Evolutionary conservation across 2,329 filamentous ascomycete species (phyloP).

Genomic region (Hymenotorrendiella dingleyae): DNA sequence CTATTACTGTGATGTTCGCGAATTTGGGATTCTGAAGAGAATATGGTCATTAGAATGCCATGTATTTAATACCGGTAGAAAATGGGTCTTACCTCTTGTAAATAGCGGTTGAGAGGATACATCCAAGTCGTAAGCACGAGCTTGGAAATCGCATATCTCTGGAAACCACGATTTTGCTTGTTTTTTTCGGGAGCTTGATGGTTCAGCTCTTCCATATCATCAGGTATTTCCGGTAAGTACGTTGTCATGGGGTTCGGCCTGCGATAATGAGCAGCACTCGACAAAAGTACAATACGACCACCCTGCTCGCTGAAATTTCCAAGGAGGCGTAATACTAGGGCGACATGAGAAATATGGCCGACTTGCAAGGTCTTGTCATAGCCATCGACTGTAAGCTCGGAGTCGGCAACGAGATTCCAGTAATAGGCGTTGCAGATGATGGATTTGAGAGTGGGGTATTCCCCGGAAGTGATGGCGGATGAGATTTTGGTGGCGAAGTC

Average conservation of each 20-base stretch:
- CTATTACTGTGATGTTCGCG: slow-evolving; percentile 26
- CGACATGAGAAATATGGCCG: slow-evolving; percentile 34
- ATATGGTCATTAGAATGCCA: too few species aligned
- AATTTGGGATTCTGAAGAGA: slow-evolving; percentile 18
- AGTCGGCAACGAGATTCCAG: slow-evolving; percentile 31
- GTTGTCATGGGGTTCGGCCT: slow-evolving; percentile 35
- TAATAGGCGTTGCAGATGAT: slow-evolving; percentile 38
- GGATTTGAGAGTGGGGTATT: slow-evolving; percentile 30
- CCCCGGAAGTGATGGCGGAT: slow-evolving; percentile 25
- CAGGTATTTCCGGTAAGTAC: slow-evolving; percentile 32
- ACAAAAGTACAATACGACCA: slow-evolving; percentile 26
- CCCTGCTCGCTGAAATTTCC: slow-evolving; percentile 26
- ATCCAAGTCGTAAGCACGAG: slow-evolving; percentile 34
- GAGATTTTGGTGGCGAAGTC: slow-evolving; percentile 30
- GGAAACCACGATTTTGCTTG: slow-evolving; percentile 35
- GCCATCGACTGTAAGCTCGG: slow-evolving; percentile 32
- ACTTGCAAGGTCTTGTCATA: slow-evolving; percentile 37
- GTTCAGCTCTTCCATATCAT: slow-evolving; percentile 33
- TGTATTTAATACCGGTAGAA: too few species aligned
- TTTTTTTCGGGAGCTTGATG: slow-evolving; percentile 32
- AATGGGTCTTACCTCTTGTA: slow-evolving; percentile 1
- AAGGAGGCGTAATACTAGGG: slow-evolving; percentile 34
- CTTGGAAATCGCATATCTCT: slow-evolving; percentile 39
- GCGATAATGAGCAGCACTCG: slow-evolving; percentile 28
- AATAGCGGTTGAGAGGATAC: slow-evolving; percentile 33